Percentiles rank a stretch among this genome's conserved stretches.
Evolutionary conservation across 2,329 filamentous ascomycete species (phyloP).

Genomic region (Hyphodiscus sp.): DNA sequence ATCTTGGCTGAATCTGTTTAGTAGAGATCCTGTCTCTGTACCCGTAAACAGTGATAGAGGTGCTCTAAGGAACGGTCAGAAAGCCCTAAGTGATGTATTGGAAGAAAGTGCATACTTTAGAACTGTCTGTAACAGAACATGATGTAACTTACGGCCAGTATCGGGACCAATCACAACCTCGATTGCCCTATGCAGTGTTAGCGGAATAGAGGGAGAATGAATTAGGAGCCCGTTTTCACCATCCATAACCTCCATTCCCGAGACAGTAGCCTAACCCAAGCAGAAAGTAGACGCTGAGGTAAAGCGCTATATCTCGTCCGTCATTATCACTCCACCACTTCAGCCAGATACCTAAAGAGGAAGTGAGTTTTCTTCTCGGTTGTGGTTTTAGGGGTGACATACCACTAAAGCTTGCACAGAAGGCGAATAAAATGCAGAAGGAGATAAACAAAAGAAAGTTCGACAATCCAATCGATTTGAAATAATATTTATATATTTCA

Average conservation of each 20-base stretch:
- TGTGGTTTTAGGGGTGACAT: not conserved
- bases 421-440: not conserved
- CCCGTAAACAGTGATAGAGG: not conserved
- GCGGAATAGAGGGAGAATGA: not conserved
- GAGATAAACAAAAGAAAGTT: not conserved
- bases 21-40: conserved; percentile 6
- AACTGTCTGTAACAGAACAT: not conserved
- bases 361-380: no score
- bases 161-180: not conserved
- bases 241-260: not conserved
- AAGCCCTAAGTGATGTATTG: no score
- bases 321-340: not conserved
- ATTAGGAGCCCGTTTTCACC: not conserved
- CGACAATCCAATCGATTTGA: not conserved
- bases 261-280: not conserved
- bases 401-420: not conserved
- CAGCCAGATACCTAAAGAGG: not conserved
- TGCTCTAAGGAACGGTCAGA: not conserved
- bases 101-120: not conserved
- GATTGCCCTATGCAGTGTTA: not conserved
- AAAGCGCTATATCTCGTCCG: not conserved
- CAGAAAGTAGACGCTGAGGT: not conserved
- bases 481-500: not conserved
- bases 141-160: not conserved
- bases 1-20: conserved; percentile 17